phyloP scores from a whole-genome alignment of 208 protist species.

The Acanthamoeba triangularis region DNA sequence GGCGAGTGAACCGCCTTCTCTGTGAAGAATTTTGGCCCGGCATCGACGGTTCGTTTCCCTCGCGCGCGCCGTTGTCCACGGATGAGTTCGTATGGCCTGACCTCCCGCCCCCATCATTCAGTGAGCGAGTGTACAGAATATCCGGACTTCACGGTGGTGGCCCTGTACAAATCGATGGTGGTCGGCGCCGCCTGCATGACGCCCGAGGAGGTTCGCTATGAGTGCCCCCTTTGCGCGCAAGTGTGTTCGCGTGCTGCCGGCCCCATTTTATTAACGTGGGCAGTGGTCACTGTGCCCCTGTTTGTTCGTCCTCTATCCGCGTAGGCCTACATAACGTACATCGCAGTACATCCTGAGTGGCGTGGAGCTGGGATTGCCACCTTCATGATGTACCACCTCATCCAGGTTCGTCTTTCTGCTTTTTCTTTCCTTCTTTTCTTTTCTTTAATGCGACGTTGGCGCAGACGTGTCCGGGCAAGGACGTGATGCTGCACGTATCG shows the following conservation, averaged over 20 bases:
- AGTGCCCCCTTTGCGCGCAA: not conserved
- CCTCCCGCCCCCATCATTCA: not conserved
- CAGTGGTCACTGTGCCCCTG: not conserved
- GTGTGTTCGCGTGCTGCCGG: not conserved
- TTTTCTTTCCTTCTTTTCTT: no score
- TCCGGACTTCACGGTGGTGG: constrained; percentile 86
- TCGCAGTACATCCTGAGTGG: constrained; percentile 86
- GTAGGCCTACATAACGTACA: constrained; percentile 84
- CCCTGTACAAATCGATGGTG: constrained; percentile 82
- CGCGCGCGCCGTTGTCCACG: not conserved
- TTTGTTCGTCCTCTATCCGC: not conserved
- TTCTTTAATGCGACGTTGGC: no score
- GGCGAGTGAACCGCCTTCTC: constrained; percentile 79
- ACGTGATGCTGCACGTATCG: constrained; percentile 88
- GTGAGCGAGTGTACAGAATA: constrained; percentile 85
- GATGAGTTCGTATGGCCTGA: not conserved
- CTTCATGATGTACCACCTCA: constrained; percentile 88
- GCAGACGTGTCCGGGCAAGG: constrained; percentile 77
- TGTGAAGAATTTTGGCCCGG: constrained; percentile 85
- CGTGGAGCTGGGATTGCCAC: constrained; percentile 82
- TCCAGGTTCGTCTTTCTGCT: no score
- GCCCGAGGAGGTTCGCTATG: constrained; percentile 69
- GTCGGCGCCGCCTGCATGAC: constrained; percentile 87
- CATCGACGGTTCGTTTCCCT: constrained; percentile 77
- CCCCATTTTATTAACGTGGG: not conserved